Evolutionary conservation across 257 asterid genomes (phyloP), one percentile per base, ranked within the genome.

Genomic region (Plantago ovata): DNA sequence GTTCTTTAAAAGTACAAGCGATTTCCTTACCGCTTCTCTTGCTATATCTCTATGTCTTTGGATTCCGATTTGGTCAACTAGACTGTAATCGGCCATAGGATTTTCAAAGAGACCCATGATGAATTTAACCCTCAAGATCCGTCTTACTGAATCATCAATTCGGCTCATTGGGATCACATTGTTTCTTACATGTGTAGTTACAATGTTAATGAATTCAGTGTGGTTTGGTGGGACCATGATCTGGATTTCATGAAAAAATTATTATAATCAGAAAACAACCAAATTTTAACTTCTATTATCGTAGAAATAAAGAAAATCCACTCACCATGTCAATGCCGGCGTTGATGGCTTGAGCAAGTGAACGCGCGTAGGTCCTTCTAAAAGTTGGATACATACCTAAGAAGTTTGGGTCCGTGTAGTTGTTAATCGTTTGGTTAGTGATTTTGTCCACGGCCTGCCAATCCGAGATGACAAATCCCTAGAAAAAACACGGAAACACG

Each of bases 11-110:
- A 71, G 72, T 0, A 71, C 76, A 0, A 71, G 68, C 15, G 76
- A 71, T 61, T 71, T 71, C 45, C 72, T 65, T 0, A 71, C 72
- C 0, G 76, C 76, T 40, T 65, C 72, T 61, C 76, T 65, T 5
- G 76, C 72, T 39, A 71, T 21, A 54, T 71, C 65, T 44, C 63
- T 65, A 57, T 71, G 72, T 3, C 58, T 62, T 51, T 62, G 70
- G 4, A 45, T 52, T 23, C 75, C 65, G 6, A 70, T 36, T 15
- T 65, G 60, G 42, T 50, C 47, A 15, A 71, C 45, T 14, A 65
- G 38, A 11, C 72, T 71, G 36, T 64, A 40, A 39, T 71, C 76
- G 15, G 68, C 54, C 32, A 65, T 10, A 4, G 76, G 76, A 10
- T 71, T 65, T 20, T 71, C 76, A 6, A 71, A 71, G n/a, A 65